phyloP scores from a whole-genome alignment of 2,329 filamentous ascomycete genomes.

The Chlorencoelia australis region DNA sequence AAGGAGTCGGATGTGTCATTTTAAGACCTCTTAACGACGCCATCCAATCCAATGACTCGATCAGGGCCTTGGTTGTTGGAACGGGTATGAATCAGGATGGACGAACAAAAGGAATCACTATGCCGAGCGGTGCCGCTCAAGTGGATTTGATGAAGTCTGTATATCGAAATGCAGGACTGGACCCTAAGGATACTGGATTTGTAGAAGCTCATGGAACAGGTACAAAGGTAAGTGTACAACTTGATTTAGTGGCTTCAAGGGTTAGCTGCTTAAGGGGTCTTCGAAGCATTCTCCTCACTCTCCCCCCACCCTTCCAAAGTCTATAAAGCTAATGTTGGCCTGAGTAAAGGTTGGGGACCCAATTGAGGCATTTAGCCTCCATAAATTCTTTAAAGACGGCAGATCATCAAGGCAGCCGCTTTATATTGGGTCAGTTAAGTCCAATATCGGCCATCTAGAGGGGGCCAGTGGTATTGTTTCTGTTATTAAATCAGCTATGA shows the following conservation, averaged over 20 bases:
- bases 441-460: constrained; percentile 29
- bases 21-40: constrained; percentile 45
- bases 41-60: constrained; percentile 31
- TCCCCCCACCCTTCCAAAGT: too few relatives aligned
- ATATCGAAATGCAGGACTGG: constrained; percentile 12
- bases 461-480: constrained; percentile 31
- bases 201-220: constrained; percentile 25
- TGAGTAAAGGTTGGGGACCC: constrained; percentile 24
- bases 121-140: constrained; percentile 37
- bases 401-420: constrained; percentile 13
- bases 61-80: constrained; percentile 34
- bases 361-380: constrained; percentile 20
- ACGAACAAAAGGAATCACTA: constrained; percentile 34
- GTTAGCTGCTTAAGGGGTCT: too few relatives aligned
- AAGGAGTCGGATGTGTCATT: constrained; percentile 49
- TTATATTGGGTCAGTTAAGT: constrained; percentile 24
- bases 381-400: constrained; percentile 14
- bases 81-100: constrained; percentile 37
- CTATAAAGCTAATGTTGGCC: too few relatives aligned
- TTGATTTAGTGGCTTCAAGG: too few relatives aligned
- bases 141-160: constrained; percentile 15
- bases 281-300: too few relatives aligned
- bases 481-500: constrained; percentile 33
- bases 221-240: too few relatives aligned
- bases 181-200: constrained; percentile 13